phyloP scores from a whole-genome alignment of 177 flowering plant genomes.

The Tripterygium wilfordii region DNA sequence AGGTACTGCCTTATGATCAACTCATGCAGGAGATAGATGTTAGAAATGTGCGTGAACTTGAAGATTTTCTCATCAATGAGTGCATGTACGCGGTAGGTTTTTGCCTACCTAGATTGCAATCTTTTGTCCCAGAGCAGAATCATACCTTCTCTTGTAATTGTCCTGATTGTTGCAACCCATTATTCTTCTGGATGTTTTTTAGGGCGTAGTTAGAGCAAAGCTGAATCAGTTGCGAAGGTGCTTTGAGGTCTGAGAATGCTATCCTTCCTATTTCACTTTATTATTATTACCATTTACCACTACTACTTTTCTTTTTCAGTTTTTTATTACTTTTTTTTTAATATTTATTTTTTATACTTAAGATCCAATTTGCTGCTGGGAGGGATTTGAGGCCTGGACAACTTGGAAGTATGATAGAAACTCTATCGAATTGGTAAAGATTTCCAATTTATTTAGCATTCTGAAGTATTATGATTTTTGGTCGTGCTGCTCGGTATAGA shows the following conservation, averaged over 20 bases:
- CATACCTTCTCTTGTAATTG: too few relatives aligned
- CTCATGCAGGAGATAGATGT: constrained; percentile 92
- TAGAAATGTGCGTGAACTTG: constrained; percentile 90
- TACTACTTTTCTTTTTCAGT: too few relatives aligned
- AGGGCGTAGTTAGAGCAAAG: constrained; percentile 98
- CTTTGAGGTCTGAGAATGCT: constrained; percentile 65
- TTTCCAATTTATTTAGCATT: too few relatives aligned
- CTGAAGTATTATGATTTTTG: too few relatives aligned
- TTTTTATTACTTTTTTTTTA: background rate
- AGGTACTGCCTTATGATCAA: constrained; percentile 89
- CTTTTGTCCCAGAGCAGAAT: background rate
- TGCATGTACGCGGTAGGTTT: constrained; percentile 96
- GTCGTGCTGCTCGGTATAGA: too few relatives aligned
- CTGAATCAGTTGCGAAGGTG: constrained; percentile 90
- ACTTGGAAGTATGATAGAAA: constrained; percentile 75
- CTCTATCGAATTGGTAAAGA: constrained; percentile 65
- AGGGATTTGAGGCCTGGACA: constrained; percentile 91
- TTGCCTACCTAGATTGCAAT: background rate
- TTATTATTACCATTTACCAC: background rate
- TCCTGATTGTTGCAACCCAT: background rate
- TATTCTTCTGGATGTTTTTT: constrained; percentile 13
- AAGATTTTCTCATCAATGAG: constrained; percentile 96
- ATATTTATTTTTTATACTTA: too few relatives aligned
- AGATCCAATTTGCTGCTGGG: constrained; percentile 97
- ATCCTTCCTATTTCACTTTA: background rate